A percentile compares a stretch with the other conserved stretches of the same genome.
phyloP scores from a whole-genome alignment of 345 rosid genomes.

The Populus ilicifolia region DNA sequence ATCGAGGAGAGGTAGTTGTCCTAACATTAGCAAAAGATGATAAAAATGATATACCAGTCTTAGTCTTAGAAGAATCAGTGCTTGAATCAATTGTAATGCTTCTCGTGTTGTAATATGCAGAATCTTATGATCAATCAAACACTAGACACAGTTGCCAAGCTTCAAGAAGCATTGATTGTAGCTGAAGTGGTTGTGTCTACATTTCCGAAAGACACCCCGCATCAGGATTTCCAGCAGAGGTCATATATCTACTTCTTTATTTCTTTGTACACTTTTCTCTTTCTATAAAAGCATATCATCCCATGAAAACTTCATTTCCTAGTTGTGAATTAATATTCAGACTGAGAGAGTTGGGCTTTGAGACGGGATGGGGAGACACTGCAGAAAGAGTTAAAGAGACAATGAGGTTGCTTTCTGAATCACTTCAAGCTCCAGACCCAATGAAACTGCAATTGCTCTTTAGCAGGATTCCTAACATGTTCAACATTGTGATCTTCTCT shows the following conservation, averaged over 20 bases:
- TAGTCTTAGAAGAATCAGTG: not conserved
- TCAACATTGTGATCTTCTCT: slow-evolving; percentile 81
- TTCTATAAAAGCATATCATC: not conserved
- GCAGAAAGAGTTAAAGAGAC: slow-evolving; percentile 47
- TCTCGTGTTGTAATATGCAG: slow-evolving; percentile 31
- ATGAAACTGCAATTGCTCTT: slow-evolving; percentile 54
- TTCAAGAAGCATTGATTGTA: slow-evolving; percentile 50
- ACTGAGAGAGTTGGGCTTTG: slow-evolving; percentile 48
- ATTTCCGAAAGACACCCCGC: slow-evolving; percentile 53
- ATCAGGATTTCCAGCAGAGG: slow-evolving; percentile 63
- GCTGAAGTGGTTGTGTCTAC: slow-evolving; percentile 47
- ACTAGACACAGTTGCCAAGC: slow-evolving; percentile 55
- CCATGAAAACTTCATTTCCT: not conserved
- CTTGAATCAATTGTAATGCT: not conserved
- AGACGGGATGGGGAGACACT: slow-evolving; percentile 64
- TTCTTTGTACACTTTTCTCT: not conserved
- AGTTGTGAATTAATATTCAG: slow-evolving; percentile 19
- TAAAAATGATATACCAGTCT: not conserved
- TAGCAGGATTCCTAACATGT: slow-evolving; percentile 66
- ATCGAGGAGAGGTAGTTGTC: slow-evolving; percentile 69
- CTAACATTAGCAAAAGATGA: not conserved
- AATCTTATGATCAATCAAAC: slow-evolving; percentile 64
- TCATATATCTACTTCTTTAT: slow-evolving; percentile 4
- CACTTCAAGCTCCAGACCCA: slow-evolving; percentile 50
- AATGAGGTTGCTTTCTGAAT: slow-evolving; percentile 48